Conservation (phyloP, 129 eudicot species). For the Flaveria bidentis region DNA sequence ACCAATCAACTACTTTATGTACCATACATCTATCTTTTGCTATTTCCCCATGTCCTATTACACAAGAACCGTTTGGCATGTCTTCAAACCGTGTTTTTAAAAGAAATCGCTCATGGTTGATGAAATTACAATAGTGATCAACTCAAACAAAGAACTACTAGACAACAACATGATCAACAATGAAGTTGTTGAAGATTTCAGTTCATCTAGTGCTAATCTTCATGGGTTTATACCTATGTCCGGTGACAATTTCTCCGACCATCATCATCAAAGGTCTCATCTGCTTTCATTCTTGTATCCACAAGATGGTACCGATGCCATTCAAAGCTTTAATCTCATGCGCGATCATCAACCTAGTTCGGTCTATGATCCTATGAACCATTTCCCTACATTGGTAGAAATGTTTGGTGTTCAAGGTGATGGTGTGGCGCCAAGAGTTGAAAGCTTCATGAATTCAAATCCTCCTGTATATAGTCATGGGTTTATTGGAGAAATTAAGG, state of each 20-base stretch:
- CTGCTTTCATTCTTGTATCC: slow-evolving; percentile 30
- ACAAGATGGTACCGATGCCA: slow-evolving; percentile 24
- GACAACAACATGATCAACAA: slow-evolving; percentile 39
- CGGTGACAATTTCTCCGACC: slow-evolving; percentile 34
- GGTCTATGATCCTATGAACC: slow-evolving; percentile 41
- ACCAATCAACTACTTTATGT: slow-evolving; percentile 26
- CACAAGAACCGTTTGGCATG: background rate
- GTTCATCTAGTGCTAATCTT: slow-evolving; percentile 32
- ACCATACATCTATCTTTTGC: slow-evolving; percentile 27
- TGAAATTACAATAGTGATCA: slow-evolving; percentile 15
- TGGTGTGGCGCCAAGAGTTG: slow-evolving; percentile 22
- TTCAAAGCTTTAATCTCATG: background rate
- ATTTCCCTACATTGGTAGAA: slow-evolving; percentile 29
- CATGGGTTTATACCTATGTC: slow-evolving; percentile 46
- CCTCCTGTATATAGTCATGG: slow-evolving; percentile 41
- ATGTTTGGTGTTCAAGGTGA: slow-evolving; percentile 26
- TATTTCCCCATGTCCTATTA: slow-evolving; percentile 5
- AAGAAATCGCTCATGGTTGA: slow-evolving; percentile 24
- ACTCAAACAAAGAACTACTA: slow-evolving; percentile 42
- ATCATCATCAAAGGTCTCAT: slow-evolving; percentile 32
- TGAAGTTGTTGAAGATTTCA: slow-evolving; percentile 32
- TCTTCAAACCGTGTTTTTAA: slow-evolving; percentile 27
- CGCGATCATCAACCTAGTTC: slow-evolving; percentile 26
- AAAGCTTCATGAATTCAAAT: slow-evolving; percentile 32
- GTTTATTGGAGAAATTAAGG: slow-evolving; percentile 31